Conservation (phyloP, 768 basidiomycete genomes). For the Auricularia sp. region DNA sequence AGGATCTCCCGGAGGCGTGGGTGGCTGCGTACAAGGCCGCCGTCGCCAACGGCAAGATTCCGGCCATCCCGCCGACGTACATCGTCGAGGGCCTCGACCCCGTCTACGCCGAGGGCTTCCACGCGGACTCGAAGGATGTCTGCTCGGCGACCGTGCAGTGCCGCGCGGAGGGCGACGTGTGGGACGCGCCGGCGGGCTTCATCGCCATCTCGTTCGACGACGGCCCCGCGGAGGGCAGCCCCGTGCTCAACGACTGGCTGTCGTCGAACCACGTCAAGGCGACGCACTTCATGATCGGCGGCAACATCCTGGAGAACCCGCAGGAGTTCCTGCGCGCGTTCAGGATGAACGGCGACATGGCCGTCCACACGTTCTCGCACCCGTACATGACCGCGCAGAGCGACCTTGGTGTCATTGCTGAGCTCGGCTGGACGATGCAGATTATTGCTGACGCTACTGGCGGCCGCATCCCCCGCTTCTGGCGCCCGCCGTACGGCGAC, state of each 20-base stretch:
- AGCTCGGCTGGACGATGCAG: slow-evolving; percentile 75
- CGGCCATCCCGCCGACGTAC: slow-evolving; percentile 47
- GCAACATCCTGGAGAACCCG: slow-evolving; percentile 55
- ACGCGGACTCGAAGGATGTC: slow-evolving; percentile 33
- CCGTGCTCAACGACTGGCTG: slow-evolving; percentile 54
- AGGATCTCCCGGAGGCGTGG: slow-evolving; percentile 57
- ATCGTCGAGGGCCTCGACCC: slow-evolving; percentile 22
- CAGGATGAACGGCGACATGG: slow-evolving; percentile 28
- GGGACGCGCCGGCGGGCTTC: slow-evolving; percentile 65
- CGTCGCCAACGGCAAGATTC: slow-evolving; percentile 61
- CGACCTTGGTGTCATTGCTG: slow-evolving; percentile 58
- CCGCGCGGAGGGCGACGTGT: slow-evolving; percentile 43
- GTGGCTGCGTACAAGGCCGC: slow-evolving; percentile 56
- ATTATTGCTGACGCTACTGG: slow-evolving; percentile 73
- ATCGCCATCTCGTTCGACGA: slow-evolving; percentile 70
- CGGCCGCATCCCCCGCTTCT: slow-evolving; percentile 63
- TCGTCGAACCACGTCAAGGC: slow-evolving; percentile 50
- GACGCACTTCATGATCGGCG: slow-evolving; percentile 87
- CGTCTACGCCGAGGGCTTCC: slow-evolving; percentile 27
- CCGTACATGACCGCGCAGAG: slow-evolving; percentile 71
- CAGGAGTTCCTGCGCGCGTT: slow-evolving; percentile 45
- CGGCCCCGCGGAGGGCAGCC: slow-evolving; percentile 45
- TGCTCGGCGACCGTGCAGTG: slow-evolving; percentile 77
- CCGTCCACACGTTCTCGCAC: slow-evolving; percentile 58
- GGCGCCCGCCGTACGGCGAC: slow-evolving; percentile 87